phyloP scores from a whole-genome alignment of 2,329 filamentous ascomycete genomes.

The Sclerotinia spermophila region DNA sequence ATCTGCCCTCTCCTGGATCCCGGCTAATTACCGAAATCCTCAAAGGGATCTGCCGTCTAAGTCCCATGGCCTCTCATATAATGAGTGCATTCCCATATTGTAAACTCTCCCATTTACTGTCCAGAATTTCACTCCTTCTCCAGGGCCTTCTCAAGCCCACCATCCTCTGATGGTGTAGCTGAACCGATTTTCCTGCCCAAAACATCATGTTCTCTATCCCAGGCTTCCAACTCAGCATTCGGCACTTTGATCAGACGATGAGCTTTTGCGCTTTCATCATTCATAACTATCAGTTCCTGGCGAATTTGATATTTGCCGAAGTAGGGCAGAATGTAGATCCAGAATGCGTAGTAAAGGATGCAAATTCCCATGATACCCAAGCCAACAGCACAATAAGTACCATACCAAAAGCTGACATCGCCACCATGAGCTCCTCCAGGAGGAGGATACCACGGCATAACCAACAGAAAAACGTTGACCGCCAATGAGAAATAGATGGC shows the following conservation, averaged over 20 bases:
- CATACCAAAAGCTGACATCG: slow-evolving; percentile 71
- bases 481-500: slow-evolving; percentile 57
- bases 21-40: neutral
- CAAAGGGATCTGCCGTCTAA: neutral
- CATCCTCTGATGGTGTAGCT: neutral
- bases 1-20: slow-evolving; percentile 17
- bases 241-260: slow-evolving; percentile 53
- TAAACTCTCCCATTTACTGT: neutral
- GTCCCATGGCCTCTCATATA: slow-evolving; percentile 20
- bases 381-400: slow-evolving; percentile 62
- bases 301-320: slow-evolving; percentile 52
- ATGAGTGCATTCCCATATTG: neutral
- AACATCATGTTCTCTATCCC: slow-evolving; percentile 57
- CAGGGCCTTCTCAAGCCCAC: neutral
- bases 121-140: neutral
- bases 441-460: slow-evolving; percentile 71
- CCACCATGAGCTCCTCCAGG: slow-evolving; percentile 55
- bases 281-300: slow-evolving; percentile 51
- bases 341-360: slow-evolving; percentile 54
- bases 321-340: slow-evolving; percentile 54
- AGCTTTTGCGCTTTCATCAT: slow-evolving; percentile 44
- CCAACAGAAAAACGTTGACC: slow-evolving; percentile 57
- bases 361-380: slow-evolving; percentile 56
- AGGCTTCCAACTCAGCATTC: slow-evolving; percentile 46
- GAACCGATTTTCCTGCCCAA: slow-evolving; percentile 19